Evolutionary conservation across 2,329 filamentous ascomycete species (phyloP).

Genomic region (Pseudogymnoascus sp.): DNA sequence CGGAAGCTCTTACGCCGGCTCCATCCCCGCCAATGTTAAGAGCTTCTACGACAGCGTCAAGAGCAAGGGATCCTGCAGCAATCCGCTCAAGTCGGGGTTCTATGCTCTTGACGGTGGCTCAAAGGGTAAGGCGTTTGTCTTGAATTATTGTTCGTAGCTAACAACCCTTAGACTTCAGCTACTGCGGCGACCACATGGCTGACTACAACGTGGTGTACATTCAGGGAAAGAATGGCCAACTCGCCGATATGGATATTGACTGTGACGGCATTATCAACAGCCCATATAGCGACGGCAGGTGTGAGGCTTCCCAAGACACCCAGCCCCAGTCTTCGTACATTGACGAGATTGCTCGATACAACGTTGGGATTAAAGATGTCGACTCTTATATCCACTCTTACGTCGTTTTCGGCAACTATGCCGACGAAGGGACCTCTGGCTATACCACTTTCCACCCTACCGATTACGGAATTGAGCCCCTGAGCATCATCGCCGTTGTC

Average conservation of each 20-base stretch:
- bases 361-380: conserved; percentile 36
- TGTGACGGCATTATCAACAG: conserved; percentile 45
- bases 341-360: conserved; percentile 32
- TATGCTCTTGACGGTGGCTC: conserved; percentile 33
- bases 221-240: conserved; percentile 34
- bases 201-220: conserved; percentile 41
- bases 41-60: conserved; percentile 36
- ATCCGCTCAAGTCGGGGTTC: conserved; percentile 35
- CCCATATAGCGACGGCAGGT: conserved; percentile 37
- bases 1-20: conserved; percentile 15
- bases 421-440: conserved; percentile 24
- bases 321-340: conserved; percentile 43
- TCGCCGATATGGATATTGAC: conserved; percentile 52
- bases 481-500: conserved; percentile 49
- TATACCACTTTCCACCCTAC: conserved; percentile 36
- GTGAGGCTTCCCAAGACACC: conserved; percentile 36
- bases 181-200: conserved; percentile 40
- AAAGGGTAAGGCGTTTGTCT: conserved; percentile 27
- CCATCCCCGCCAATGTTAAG: conserved; percentile 36
- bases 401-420: conserved; percentile 44
- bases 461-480: conserved; percentile 38
- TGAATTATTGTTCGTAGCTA: conserved; percentile 5
- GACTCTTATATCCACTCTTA: conserved; percentile 46
- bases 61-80: conserved; percentile 32
- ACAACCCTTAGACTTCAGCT: conserved; percentile 28